Conservation (phyloP, 2,329 filamentous ascomycete genomes). For the Tolypocladium guangdongense region DNA sequence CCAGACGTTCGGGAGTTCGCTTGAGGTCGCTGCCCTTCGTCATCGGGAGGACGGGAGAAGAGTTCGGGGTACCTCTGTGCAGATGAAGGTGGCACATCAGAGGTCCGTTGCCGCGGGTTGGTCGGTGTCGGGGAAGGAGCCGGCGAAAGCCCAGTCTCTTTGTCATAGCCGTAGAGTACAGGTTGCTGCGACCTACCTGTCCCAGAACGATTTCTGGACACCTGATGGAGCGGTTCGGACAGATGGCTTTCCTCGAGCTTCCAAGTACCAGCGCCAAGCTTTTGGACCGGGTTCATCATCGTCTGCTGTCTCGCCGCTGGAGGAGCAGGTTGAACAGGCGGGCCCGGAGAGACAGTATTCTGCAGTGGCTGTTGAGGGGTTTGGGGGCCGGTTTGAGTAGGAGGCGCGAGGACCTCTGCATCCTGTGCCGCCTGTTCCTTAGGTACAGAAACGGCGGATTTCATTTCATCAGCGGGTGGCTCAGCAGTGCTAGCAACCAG, state of each 20-base stretch:
- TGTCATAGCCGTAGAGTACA: constrained; percentile 32
- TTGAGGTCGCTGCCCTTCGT: constrained; percentile 4
- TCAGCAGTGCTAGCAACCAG: background rate
- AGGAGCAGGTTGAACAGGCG: background rate
- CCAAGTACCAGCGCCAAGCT: constrained; percentile 37
- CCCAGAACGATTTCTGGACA: constrained; percentile 21
- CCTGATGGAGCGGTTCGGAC: constrained; percentile 33
- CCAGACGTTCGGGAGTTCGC: constrained; percentile 4
- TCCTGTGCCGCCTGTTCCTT: background rate
- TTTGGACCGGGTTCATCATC: constrained; percentile 26
- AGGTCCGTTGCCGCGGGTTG: constrained; percentile 14
- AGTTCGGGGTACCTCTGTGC: constrained; percentile 38
- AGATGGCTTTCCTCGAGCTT: constrained; percentile 44
- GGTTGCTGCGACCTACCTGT: constrained; percentile 18
- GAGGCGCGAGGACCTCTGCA: background rate
- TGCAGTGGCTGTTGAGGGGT: background rate
- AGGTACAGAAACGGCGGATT: background rate
- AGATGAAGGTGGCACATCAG: constrained; percentile 38
- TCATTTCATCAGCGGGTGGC: background rate
- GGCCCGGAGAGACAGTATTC: background rate
- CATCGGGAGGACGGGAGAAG: constrained; percentile 20
- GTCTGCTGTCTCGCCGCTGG: constrained; percentile 5
- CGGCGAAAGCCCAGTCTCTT: constrained; percentile 33
- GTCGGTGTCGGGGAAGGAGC: constrained; percentile 1
- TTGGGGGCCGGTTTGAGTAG: background rate